phyloP scores from a whole-genome alignment of 495 filamentous ascomycete species.

The Trichoderma virens region DNA sequence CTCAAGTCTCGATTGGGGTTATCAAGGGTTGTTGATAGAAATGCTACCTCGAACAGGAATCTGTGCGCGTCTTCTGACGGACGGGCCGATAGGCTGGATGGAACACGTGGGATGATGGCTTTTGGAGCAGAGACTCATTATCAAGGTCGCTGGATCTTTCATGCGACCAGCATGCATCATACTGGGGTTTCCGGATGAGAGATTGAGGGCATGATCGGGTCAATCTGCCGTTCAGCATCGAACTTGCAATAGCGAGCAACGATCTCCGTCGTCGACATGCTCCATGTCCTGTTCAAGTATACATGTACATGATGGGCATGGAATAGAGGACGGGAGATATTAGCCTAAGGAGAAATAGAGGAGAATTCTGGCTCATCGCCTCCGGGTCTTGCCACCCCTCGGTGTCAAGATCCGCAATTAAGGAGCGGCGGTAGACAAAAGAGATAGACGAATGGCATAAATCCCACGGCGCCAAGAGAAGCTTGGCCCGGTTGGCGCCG shows the following conservation, averaged over 20 bases:
- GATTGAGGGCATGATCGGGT: not conserved
- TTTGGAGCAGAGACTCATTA: not conserved
- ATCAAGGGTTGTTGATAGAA: not conserved
- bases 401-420: not conserved
- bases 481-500: conserved; percentile 6
- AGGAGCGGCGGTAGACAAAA: not conserved
- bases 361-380: not conserved
- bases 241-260: not conserved
- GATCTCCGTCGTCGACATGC: not conserved
- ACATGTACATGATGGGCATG: not conserved
- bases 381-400: too few relatives aligned
- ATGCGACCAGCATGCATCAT: not conserved
- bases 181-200: not conserved
- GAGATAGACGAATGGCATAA: not conserved
- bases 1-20: not conserved
- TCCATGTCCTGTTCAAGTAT: too few relatives aligned
- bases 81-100: conserved; percentile 8
- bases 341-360: not conserved
- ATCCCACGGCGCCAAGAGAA: not conserved
- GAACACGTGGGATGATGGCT: conserved; percentile 1
- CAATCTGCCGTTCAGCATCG: not conserved
- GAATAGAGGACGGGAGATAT: not conserved
- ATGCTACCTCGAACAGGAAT: conserved; percentile 8
- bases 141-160: not conserved
- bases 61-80: conserved; percentile 4